Evolutionary conservation across 805 yeast genomes (phyloP).

Genomic region (Grigorovia yakushimaensis): DNA sequence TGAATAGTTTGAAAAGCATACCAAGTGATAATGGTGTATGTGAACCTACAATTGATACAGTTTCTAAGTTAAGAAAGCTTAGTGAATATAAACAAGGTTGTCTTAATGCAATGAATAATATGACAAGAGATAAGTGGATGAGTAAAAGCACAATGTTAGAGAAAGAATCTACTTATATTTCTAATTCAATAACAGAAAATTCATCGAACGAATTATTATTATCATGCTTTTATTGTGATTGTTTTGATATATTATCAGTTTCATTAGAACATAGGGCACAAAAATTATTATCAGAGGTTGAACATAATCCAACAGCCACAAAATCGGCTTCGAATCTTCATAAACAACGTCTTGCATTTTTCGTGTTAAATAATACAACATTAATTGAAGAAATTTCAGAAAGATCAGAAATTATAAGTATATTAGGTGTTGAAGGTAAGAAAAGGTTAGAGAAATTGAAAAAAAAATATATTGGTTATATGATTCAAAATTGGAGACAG

Average conservation of each 20-base stretch:
- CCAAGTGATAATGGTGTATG: constrained; percentile 65
- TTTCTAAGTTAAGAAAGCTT: constrained; percentile 56
- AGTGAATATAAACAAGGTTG: constrained; percentile 50
- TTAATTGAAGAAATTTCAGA: constrained; percentile 66
- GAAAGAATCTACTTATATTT: constrained; percentile 19
- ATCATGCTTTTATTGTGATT: constrained; percentile 63
- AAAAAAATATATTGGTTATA: constrained; percentile 62
- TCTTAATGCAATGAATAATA: constrained; percentile 37
- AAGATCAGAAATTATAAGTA: constrained; percentile 43
- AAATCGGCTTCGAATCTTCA: constrained; percentile 13
- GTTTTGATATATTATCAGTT: constrained; percentile 62
- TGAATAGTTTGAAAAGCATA: constrained; percentile 35
- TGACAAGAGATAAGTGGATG: constrained; percentile 61
- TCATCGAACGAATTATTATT: constrained; percentile 38
- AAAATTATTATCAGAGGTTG: constrained; percentile 21
- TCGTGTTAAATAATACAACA: constrained; percentile 59
- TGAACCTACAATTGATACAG: constrained; percentile 61
- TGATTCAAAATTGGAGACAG: constrained; percentile 70
- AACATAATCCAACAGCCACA: constrained; percentile 13
- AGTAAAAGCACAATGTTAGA: constrained; percentile 31
- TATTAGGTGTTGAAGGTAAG: constrained; percentile 48
- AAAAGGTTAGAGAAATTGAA: constrained; percentile 58
- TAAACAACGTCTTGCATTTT: constrained; percentile 49
- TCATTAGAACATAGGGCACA: constrained; percentile 54
- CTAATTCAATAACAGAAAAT: constrained; percentile 1